Percentiles rank a stretch among this genome's conserved stretches.
Conservation (phyloP, 306 rosid species). For the Trifolium dubium region DNA sequence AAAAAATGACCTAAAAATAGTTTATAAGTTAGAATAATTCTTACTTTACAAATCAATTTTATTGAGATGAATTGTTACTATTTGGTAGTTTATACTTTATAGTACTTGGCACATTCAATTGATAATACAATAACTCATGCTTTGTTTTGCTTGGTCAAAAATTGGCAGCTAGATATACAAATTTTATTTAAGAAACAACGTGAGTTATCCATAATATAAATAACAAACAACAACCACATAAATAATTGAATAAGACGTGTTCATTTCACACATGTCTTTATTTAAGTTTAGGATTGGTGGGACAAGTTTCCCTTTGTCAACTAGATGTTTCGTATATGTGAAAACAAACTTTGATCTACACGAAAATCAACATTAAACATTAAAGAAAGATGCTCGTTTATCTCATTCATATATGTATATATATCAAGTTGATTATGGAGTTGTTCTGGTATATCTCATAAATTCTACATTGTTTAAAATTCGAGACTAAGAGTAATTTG, state of each 20-base stretch:
- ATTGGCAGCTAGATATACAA: neutral
- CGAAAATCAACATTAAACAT: neutral
- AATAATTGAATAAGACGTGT: neutral
- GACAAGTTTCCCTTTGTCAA: constrained; percentile 21
- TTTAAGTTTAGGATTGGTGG: neutral
- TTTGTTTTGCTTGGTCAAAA: constrained; percentile 33
- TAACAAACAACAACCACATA: neutral
- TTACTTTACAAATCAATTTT: no score
- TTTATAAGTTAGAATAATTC: no score
- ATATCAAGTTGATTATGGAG: neutral
- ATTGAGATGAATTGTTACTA: no score
- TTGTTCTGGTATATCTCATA: no score
- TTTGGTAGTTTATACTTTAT: constrained; percentile 28
- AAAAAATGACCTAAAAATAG: no score
- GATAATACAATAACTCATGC: neutral
- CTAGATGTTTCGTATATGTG: constrained; percentile 16
- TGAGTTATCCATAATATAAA: constrained; percentile 3
- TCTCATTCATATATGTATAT: neutral
- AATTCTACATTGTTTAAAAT: no score
- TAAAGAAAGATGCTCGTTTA: constrained; percentile 31
- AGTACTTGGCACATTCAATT: neutral
- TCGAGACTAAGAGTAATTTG: no score
- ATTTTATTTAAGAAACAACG: constrained; percentile 23
- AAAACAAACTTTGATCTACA: constrained; percentile 2
- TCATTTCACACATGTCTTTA: constrained; percentile 11